Conservation (phyloP, 495 filamentous ascomycete genomes). For the Neurospora sp. region DNA sequence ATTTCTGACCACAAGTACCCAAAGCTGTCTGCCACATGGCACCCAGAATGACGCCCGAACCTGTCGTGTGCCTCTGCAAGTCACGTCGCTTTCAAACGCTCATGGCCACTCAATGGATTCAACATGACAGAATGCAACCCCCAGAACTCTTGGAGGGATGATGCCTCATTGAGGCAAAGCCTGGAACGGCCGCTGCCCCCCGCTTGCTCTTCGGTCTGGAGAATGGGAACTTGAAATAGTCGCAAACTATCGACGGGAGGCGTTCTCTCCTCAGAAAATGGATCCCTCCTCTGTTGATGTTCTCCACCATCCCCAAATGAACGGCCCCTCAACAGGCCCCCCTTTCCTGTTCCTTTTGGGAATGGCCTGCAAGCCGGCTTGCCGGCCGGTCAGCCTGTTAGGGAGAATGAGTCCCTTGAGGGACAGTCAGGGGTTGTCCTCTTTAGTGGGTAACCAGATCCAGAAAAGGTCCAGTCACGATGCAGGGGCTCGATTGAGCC, state of each 20-base stretch:
- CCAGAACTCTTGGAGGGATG: background rate
- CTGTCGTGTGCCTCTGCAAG: background rate
- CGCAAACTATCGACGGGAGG: background rate
- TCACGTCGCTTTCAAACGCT: background rate
- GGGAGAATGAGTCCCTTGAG: background rate
- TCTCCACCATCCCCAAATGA: background rate
- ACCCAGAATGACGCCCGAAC: background rate
- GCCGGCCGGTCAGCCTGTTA: background rate
- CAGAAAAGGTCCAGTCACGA: background rate
- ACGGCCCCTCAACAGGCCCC: background rate
- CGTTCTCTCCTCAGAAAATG: background rate
- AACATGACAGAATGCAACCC: background rate
- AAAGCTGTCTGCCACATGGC: slow-evolving; percentile 5
- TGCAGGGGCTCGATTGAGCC: background rate
- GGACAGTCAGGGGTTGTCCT: background rate
- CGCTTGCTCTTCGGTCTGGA: background rate
- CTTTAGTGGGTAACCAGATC: background rate
- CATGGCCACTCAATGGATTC: background rate
- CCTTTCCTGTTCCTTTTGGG: background rate
- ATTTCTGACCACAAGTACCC: background rate
- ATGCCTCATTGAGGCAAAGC: background rate
- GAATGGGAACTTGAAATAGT: background rate
- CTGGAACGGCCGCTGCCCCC: background rate
- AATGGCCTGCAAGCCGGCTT: background rate
- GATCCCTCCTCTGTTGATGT: background rate